A percentile compares a stretch with the other conserved stretches of the same genome.
phyloP scores from a whole-genome alignment of 768 basidiomycete species.

The Clitopilus hobsonii region DNA sequence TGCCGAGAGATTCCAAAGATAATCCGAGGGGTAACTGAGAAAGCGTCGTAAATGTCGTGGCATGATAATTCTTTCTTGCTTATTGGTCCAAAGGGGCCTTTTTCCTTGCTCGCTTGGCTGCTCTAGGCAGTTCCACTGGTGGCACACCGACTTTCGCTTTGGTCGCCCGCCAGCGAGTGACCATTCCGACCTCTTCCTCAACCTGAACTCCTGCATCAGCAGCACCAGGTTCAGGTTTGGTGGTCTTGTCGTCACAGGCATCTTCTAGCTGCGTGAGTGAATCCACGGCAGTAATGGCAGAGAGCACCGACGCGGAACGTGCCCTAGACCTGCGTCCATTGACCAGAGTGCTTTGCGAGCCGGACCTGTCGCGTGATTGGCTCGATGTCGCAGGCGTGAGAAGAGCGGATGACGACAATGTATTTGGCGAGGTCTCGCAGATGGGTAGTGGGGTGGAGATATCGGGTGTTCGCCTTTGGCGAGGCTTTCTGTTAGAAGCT shows the following conservation, averaged over 20 bases:
- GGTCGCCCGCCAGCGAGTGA: constrained; percentile 32
- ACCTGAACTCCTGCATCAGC: constrained; percentile 12
- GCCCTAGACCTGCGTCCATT: constrained; percentile 25
- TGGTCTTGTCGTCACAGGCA: not conserved
- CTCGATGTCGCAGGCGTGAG: constrained; percentile 9
- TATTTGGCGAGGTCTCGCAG: constrained; percentile 2
- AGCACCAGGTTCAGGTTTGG: not conserved
- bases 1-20: not conserved
- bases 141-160: constrained; percentile 8
- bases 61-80: not conserved
- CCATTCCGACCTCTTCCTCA: constrained; percentile 26
- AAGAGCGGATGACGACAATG: constrained; percentile 5
- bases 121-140: not conserved
- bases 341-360: constrained; percentile 32
- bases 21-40: not conserved
- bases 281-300: constrained; percentile 32
- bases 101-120: not conserved
- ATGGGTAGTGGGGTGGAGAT: constrained; percentile 10
- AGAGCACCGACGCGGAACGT: constrained; percentile 35
- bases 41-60: not conserved
- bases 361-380: constrained; percentile 33
- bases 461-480: constrained; percentile 2
- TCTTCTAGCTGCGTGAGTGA: constrained; percentile 3
- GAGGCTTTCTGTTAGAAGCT: constrained; percentile 1
- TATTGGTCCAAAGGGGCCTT: not conserved